These are phyloP conservation scores for Astrocystis sublimbata DNA, from an alignment of 495 filamentous ascomycete genomes.

Conservation along the genomic window DNA sequence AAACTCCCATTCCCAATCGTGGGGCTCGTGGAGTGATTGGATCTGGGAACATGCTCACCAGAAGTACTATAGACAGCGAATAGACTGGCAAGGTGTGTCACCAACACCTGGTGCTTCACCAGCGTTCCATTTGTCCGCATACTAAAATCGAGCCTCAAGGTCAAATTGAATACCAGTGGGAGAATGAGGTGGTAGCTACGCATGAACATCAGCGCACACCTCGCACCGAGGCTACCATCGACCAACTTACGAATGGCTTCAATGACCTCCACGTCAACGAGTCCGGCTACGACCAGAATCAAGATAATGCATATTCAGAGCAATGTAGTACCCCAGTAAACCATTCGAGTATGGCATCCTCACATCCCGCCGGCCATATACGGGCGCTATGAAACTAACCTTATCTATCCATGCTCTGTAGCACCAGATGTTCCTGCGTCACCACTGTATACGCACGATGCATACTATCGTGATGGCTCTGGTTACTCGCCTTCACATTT, in stretches of 20 bases:
- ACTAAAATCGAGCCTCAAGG: slow-evolving; percentile 24
- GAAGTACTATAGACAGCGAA: slow-evolving; percentile 30
- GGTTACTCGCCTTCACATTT: slow-evolving; percentile 22
- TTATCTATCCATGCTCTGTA: background rate
- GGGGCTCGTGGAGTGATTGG: slow-evolving; percentile 33
- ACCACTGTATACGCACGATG: slow-evolving; percentile 25
- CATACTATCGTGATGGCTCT: slow-evolving; percentile 20
- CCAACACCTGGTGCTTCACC: slow-evolving; percentile 4
- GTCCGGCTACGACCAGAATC: slow-evolving; percentile 21
- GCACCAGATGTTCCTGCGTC: background rate
- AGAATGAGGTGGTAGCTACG: background rate
- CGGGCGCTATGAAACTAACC: background rate
- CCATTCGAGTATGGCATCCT: slow-evolving; percentile 14
- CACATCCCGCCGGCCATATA: background rate
- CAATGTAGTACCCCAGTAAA: slow-evolving; percentile 19
- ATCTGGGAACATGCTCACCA: slow-evolving; percentile 31
- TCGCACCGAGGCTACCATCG: slow-evolving; percentile 27
- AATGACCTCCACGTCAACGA: slow-evolving; percentile 20
- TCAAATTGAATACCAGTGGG: slow-evolving; percentile 27
- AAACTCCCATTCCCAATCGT: slow-evolving; percentile 17
- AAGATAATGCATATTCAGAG: slow-evolving; percentile 18
- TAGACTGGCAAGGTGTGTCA: slow-evolving; percentile 30
- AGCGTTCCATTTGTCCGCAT: slow-evolving; percentile 16
- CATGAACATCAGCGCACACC: slow-evolving; percentile 24
- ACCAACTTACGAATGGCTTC: slow-evolving; percentile 24